These are phyloP conservation scores for Colletotrichum tropicicola DNA, from an alignment of 2,329 filamentous ascomycete species.

Conservation along the genomic window DNA sequence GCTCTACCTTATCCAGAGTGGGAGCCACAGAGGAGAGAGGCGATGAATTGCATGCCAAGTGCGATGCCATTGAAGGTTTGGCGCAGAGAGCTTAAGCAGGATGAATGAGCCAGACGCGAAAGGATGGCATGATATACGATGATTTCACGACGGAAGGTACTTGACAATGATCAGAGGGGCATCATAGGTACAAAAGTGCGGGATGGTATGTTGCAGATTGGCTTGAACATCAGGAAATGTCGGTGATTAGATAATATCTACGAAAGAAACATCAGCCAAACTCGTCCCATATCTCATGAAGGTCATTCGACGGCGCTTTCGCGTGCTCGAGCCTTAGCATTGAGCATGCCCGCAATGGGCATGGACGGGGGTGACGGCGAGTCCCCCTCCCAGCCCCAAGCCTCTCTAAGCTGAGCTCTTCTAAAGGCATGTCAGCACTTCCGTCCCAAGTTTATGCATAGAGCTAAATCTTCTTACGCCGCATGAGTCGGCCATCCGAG, in stretches of 20 bases:
- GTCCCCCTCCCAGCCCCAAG: constrained; percentile 14
- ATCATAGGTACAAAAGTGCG: background rate
- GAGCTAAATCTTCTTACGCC: constrained; percentile 33
- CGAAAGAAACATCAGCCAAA: background rate
- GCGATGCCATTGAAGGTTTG: constrained; percentile 11
- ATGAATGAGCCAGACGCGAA: background rate
- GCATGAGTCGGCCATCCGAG: constrained; percentile 40
- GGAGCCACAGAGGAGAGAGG: background rate
- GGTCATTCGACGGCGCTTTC: background rate
- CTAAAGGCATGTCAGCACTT: background rate
- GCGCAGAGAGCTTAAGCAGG: background rate
- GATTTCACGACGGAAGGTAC: background rate
- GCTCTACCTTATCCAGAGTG: constrained; percentile 5
- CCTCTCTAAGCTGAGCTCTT: constrained; percentile 8
- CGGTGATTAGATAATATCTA: background rate
- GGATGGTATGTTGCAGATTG: background rate
- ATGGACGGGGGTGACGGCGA: constrained; percentile 12
- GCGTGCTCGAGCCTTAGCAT: background rate
- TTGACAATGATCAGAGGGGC: background rate
- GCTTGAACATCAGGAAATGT: background rate
- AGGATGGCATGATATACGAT: background rate
- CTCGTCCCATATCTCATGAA: background rate
- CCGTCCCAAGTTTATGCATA: background rate
- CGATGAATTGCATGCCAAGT: constrained; percentile 9
- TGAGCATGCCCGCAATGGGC: constrained; percentile 11